These are phyloP conservation scores for Brassica rapa DNA, from an alignment of 345 rosid genomes.

Conservation along the genomic window DNA sequence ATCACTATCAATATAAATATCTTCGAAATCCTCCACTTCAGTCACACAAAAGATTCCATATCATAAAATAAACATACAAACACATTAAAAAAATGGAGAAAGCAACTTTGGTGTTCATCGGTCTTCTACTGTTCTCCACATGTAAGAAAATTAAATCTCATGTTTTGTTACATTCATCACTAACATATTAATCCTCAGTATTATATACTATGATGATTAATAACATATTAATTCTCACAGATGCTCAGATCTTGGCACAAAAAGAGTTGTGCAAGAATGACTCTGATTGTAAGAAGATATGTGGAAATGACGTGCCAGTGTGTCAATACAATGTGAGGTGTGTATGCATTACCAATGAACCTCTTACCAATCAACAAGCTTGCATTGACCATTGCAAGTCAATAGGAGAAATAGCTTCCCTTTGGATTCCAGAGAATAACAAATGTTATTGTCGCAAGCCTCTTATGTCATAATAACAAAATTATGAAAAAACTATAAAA, in stretches of 20 bases:
- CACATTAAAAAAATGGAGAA: constrained; percentile 18
- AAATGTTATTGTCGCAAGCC: not conserved
- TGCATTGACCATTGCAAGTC: constrained; percentile 12
- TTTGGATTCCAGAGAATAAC: not conserved
- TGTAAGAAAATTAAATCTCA: not conserved
- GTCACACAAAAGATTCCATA: constrained; percentile 5
- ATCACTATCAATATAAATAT: not conserved
- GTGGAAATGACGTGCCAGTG: not conserved
- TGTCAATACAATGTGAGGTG: not conserved
- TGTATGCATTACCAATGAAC: not conserved
- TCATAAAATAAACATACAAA: not conserved
- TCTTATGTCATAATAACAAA: not conserved
- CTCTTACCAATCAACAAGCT: not conserved
- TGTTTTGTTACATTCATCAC: constrained; percentile 4
- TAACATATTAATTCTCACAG: constrained; percentile 2
- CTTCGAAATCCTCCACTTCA: not conserved
- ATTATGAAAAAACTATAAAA: not conserved
- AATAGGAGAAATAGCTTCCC: not conserved
- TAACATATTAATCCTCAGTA: not conserved
- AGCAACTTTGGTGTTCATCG: constrained; percentile 12
- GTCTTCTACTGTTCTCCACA: constrained; percentile 21
- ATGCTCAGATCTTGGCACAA: constrained; percentile 5
- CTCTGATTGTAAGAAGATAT: not conserved
- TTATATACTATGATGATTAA: not conserved
- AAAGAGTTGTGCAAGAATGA: not conserved